Percentiles rank a stretch among this genome's conserved stretches.
These are phyloP conservation scores for Cladophialophora immunda DNA, from an alignment of 2,329 filamentous ascomycete species.

Conservation along the genomic window DNA sequence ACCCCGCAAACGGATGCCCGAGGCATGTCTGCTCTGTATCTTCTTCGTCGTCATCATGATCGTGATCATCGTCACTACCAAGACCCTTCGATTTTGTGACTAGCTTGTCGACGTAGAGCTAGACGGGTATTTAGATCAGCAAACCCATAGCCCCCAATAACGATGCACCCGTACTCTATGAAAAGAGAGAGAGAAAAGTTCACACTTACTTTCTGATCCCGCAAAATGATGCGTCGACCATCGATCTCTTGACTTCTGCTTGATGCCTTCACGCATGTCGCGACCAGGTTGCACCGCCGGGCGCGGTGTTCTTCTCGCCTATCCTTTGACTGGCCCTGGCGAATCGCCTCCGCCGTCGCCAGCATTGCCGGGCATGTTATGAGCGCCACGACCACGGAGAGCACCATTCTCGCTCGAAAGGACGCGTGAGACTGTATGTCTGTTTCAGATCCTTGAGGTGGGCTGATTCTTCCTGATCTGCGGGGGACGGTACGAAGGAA, in stretches of 20 bases:
- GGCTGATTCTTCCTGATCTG: background rate
- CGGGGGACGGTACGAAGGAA: background rate
- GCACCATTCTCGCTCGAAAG: conserved; percentile 47
- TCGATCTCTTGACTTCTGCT: conserved; percentile 55
- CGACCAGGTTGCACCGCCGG: conserved; percentile 58
- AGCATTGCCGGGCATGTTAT: conserved; percentile 56
- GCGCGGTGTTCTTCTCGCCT: conserved; percentile 61
- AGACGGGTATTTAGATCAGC: background rate
- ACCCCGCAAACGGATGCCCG: conserved; percentile 69
- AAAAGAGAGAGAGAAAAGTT: background rate
- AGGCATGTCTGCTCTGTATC: conserved; percentile 17
- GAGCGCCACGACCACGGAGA: conserved; percentile 54
- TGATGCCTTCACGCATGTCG: conserved; percentile 56
- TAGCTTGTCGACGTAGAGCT: conserved; percentile 12
- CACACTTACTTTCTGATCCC: conserved; percentile 52
- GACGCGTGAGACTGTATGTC: background rate
- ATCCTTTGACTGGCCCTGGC: conserved; percentile 59
- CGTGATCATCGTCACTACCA: too few relatives aligned
- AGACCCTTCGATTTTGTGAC: background rate
- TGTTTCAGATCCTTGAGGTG: background rate
- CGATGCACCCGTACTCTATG: background rate
- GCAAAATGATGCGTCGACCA: conserved; percentile 55
- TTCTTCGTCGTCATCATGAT: background rate
- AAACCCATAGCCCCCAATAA: background rate
- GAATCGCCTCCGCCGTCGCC: conserved; percentile 60